Base-by-base conservation (phyloP, 371 early-diverging fungal species). In the Rhizopus delemar region DNA sequence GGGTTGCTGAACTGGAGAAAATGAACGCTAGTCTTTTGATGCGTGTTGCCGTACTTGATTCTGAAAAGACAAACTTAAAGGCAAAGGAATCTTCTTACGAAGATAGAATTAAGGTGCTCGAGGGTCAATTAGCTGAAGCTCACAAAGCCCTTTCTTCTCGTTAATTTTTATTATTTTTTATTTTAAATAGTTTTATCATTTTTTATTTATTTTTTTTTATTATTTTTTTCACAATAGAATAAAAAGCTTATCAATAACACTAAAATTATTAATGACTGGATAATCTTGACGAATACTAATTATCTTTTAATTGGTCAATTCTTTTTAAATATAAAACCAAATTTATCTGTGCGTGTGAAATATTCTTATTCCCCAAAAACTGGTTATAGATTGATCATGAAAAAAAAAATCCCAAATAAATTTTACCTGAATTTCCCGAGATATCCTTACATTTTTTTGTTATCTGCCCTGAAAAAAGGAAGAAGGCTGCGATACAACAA, bases 1-100 rank as follows among this genome's bases (percentile, higher is more conserved):
- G 86, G 51, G 91, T 90, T 28, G 68, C 78, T 13, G 86, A 87
- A 51, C 83, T 95, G 4, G 92, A 93, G 68, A 66, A 73, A 33
- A 84, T 92, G 59, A 92, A 93, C 66, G 76, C 68, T 57, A 68
- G 73, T 28, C 70, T 90, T 32, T 70, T 80, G 49, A 80, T 83
- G 69, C 80, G 80, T 59, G 63, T 89, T 29, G 90, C 90, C 43
- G 86, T 90, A 9, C 69, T 90, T 36, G 90, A 90, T 57, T 83
- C 75, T 50, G 90, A 91, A 69, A 83, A 84, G 62, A 76, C 69
- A 29, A 73, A 72, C 59, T 76, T 81, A 53, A 63, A 78, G 34
- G 79, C 71, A 38, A 86, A 85, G 53, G 91, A 88, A 61, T 67
- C 71, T 32, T 85, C 84, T 53, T 82, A 89, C 53, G 78, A 76